Percentiles rank a stretch among this genome's conserved stretches.
These are phyloP conservation scores for Aureobasidium sp. DNA, from an alignment of 2,329 filamentous ascomycete genomes.

Conservation along the genomic window DNA sequence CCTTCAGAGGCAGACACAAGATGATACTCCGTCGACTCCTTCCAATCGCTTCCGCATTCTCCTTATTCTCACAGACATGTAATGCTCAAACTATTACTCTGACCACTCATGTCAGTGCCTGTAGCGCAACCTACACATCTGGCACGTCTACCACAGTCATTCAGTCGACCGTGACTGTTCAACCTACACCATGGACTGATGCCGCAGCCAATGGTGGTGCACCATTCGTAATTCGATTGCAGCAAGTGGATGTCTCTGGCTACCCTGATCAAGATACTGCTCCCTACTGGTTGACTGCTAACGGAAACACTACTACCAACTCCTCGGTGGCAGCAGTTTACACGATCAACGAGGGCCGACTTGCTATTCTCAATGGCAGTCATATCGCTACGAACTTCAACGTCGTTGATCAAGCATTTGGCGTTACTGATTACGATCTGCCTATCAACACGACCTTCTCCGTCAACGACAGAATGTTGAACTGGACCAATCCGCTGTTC, in stretches of 20 bases:
- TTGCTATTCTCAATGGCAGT: slow-evolving; percentile 17
- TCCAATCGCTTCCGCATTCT: neutral
- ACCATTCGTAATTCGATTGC: slow-evolving; percentile 23
- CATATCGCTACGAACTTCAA: slow-evolving; percentile 19
- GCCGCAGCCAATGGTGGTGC: slow-evolving; percentile 22
- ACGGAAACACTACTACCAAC: slow-evolving; percentile 27
- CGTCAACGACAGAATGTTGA: slow-evolving; percentile 19
- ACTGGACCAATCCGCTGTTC: slow-evolving; percentile 26
- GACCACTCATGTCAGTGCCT: slow-evolving; percentile 13
- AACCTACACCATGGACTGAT: slow-evolving; percentile 21
- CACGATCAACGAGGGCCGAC: slow-evolving; percentile 21
- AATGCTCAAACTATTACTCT: slow-evolving; percentile 13
- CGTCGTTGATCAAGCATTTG: slow-evolving; percentile 20
- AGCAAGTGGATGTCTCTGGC: slow-evolving; percentile 17
- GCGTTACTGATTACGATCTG: slow-evolving; percentile 15
- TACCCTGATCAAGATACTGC: slow-evolving; percentile 3
- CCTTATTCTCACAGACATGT: neutral
- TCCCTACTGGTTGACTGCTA: slow-evolving; percentile 21
- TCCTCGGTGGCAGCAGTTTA: slow-evolving; percentile 22
- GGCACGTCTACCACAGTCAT: slow-evolving; percentile 16
- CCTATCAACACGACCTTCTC: slow-evolving; percentile 23
- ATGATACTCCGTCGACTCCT: neutral
- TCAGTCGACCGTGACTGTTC: slow-evolving; percentile 22
- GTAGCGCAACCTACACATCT: slow-evolving; percentile 8
- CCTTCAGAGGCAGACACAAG: neutral